These are phyloP conservation scores for Ganoderma resinaceum DNA, from an alignment of 1,284 basidiomycete species.

Conservation along the genomic window DNA sequence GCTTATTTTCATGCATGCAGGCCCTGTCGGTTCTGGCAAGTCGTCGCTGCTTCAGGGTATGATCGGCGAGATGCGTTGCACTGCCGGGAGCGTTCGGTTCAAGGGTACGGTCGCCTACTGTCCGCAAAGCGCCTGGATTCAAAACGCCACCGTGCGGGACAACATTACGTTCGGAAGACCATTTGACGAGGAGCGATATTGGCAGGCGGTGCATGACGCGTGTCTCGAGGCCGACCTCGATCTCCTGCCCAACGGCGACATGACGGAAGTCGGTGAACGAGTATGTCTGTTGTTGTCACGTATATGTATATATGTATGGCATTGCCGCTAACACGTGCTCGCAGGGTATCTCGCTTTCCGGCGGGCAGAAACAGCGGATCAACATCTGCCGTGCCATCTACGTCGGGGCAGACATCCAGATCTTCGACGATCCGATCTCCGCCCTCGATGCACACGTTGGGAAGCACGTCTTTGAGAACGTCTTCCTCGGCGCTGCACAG, in stretches of 20 bases:
- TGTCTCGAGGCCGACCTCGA: conserved; percentile 84
- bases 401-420: conserved; percentile 84
- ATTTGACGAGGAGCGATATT: conserved; percentile 82
- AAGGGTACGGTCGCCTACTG: conserved; percentile 79
- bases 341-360: conserved; percentile 81
- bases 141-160: conserved; percentile 78
- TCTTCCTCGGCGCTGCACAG: conserved; percentile 65
- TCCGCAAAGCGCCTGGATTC: conserved; percentile 87
- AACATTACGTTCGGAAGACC: conserved; percentile 88
- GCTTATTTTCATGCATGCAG: conserved; percentile 11
- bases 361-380: conserved; percentile 81
- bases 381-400: conserved; percentile 89
- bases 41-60: conserved; percentile 74
- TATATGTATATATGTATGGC: background rate
- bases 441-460: conserved; percentile 90
- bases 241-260: conserved; percentile 82
- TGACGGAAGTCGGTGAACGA: conserved; percentile 93
- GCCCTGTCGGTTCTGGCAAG: conserved; percentile 65
- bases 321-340: background rate
- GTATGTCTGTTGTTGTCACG: conserved; percentile 35
- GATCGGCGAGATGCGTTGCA: conserved; percentile 76
- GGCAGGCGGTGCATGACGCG: conserved; percentile 76
- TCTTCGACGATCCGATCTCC: conserved; percentile 85
- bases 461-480: conserved; percentile 86
- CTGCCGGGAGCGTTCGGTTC: conserved; percentile 55